These are phyloP conservation scores for Colletotrichum spinosum DNA, from an alignment of 2,329 filamentous ascomycete species.

Conservation along the genomic window DNA sequence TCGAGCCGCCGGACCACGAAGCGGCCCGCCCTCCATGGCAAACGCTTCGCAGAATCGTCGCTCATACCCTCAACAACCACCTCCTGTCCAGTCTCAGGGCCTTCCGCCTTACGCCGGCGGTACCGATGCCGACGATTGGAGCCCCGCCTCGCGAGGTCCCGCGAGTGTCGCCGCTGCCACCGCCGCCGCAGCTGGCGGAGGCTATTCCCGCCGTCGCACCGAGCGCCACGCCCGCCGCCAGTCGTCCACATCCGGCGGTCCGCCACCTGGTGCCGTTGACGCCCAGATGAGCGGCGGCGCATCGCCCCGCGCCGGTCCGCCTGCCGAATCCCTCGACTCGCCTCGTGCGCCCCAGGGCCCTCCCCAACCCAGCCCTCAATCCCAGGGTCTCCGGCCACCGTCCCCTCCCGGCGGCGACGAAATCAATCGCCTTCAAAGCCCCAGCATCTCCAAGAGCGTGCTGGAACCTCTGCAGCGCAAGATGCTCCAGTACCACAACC, in stretches of 20 bases:
- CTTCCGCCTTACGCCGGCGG: conserved; percentile 29
- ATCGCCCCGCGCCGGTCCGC: conserved; percentile 3
- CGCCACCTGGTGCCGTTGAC: conserved; percentile 1
- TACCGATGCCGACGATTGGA: conserved; percentile 28
- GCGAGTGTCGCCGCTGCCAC: background rate
- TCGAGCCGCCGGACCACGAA: conserved; percentile 31
- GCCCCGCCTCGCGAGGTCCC: conserved; percentile 15
- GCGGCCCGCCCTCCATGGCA: conserved; percentile 27
- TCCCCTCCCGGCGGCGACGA: conserved; percentile 22
- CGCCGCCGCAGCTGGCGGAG: background rate
- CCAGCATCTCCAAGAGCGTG: conserved; percentile 55
- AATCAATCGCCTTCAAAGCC: conserved; percentile 58
- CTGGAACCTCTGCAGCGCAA: conserved; percentile 59
- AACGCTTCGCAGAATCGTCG: conserved; percentile 35
- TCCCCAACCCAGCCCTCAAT: conserved; percentile 7
- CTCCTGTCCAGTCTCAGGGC: conserved; percentile 22
- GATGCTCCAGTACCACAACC: conserved; percentile 55
- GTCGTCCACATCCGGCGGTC: conserved; percentile 26
- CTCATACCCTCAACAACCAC: conserved; percentile 30
- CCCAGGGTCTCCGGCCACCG: conserved; percentile 11
- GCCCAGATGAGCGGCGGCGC: conserved; percentile 25
- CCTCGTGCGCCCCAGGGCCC: background rate
- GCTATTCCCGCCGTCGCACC: conserved; percentile 34
- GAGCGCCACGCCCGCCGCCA: conserved; percentile 36
- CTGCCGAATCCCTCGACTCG: background rate